Conservation (phyloP, 192 early-diverging fungal species). For the Lobosporangium transversale region DNA sequence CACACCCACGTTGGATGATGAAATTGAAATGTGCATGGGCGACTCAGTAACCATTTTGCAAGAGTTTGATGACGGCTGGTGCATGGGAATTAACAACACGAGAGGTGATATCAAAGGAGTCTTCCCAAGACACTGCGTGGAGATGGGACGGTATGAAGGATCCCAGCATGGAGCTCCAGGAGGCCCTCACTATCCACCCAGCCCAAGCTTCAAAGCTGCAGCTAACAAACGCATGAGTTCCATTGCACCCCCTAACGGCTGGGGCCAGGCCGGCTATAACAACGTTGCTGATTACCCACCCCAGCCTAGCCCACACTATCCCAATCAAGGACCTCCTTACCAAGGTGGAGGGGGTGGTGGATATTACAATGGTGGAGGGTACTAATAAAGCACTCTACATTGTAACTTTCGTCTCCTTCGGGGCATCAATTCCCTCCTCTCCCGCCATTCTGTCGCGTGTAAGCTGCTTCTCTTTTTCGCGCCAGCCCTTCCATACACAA, state of each 20-base stretch:
- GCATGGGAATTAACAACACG: conserved; percentile 62
- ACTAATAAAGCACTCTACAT: no score
- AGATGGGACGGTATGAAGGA: conserved; percentile 40
- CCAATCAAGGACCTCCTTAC: no score
- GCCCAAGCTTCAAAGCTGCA: conserved; percentile 32
- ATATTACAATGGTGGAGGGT: no score
- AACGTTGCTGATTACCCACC: conserved; percentile 20
- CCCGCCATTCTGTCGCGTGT: no score
- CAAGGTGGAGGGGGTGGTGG: no score
- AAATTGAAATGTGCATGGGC: conserved; percentile 65
- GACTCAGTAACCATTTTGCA: conserved; percentile 64
- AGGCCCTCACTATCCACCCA: conserved; percentile 42
- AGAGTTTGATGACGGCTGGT: conserved; percentile 72
- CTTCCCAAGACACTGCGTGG: conserved; percentile 67
- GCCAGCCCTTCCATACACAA: no score
- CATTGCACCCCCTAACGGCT: conserved; percentile 25
- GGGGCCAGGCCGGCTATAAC: conserved; percentile 20
- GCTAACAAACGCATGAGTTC: conserved; percentile 52
- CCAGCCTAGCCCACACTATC: conserved; percentile 3
- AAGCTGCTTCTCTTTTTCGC: no score
- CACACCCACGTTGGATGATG: conserved; percentile 65
- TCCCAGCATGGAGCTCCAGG: conserved; percentile 35
- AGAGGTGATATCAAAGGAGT: conserved; percentile 58
- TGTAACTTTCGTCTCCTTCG: no score
- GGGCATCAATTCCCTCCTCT: no score